Base-by-base conservation (phyloP, 768 basidiomycete species). In the Tylopilus intermedius region DNA sequence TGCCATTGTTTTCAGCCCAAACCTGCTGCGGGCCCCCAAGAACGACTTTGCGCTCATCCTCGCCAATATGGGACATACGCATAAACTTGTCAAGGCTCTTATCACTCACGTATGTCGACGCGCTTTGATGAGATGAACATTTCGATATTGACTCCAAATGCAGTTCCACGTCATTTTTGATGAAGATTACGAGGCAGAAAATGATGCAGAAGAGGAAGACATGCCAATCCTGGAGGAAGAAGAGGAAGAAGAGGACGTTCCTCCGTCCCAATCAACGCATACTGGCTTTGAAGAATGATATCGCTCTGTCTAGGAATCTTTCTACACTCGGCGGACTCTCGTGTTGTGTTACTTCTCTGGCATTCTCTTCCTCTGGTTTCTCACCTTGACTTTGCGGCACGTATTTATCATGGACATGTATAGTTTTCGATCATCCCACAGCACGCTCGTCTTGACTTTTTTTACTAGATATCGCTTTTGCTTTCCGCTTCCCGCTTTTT, bases 1-100 rank as follows among this genome's bases (percentile, higher is more conserved):
- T 3, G 85, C 91, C 0, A 90, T 91, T 48, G 89, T 92, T 15
- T 91, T 92, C 68, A 88, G 88, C 55, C 89, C 88, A 6, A 90
- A 89, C 63, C 68, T 91, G 44, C 65, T 90, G 47, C 82, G 88
- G 18, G 84, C 88, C 4, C 87, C 86, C 2, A 82, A 86, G 62
- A 88, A 87, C 55, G 85, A 89, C 63, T 86, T 90, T 68, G 81
- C 78, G 10, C 76, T 86, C 68, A 86, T 90, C 60, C 75, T 90
- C 55, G 79, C 84, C 50, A 90, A 90, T 60, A 90, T 92, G 88
- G 82, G 82, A 14, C 73, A 82, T 59, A 81, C 85, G 15, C 84
- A 89, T 61, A 82, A 83, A 56, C 76, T 90, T n/a, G 83, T 84
- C 58, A 84, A 88, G 67, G 76, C 81, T 3, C 76, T 90, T 46